Evolutionary conservation across 2,329 filamentous ascomycete genomes (phyloP), one percentile per base, ranked within the genome.

Genomic region (Alternaria panax): DNA sequence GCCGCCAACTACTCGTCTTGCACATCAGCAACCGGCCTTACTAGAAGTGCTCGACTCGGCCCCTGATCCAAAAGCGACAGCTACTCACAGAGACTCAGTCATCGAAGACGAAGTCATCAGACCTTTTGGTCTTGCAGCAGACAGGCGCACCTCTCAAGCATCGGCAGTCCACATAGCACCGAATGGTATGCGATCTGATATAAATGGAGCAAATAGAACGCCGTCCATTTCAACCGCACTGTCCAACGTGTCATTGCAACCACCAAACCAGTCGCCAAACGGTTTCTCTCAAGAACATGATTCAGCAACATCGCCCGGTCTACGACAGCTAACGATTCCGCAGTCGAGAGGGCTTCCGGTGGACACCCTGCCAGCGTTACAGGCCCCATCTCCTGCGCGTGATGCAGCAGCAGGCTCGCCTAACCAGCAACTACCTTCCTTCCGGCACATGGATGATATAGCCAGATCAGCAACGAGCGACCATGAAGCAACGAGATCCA

Each of bases 281-380:
- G 63, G 67, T 8, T 53, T 65, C 34, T 34, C 60, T 24, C 68
- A 69, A 38, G 61, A 71, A 11, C 63, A 68, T 18, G 66, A 72
- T 8, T 55, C 69, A 40, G 67, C 69, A 3, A 73, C 69, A 41
- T 73, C 75, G 7, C 68, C 71, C 16, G 67, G 69, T 27, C 69
- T 78, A 18, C 69, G 65, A 34, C 69, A 72, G 38, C 57, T 76
- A 9, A 71, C 71, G n/a, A 77, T 78, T 32, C 72, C 75, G 11
- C 64, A 65, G 27, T 68, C 72, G n/a, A 64, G 66, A 55, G 72
- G 57, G 2, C 64, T 70, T 22, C 66, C 62, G 8, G 68, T 66
- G 34, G 68, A 77, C 30, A 78, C 68, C n/a, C 68, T 79, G 12
- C 76, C 76, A 11, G 74, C 72, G 14, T 62, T 79, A 5, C 77